Evolutionary conservation across 805 yeast genomes (phyloP).

Genomic region (Lipomyces lipofer): DNA sequence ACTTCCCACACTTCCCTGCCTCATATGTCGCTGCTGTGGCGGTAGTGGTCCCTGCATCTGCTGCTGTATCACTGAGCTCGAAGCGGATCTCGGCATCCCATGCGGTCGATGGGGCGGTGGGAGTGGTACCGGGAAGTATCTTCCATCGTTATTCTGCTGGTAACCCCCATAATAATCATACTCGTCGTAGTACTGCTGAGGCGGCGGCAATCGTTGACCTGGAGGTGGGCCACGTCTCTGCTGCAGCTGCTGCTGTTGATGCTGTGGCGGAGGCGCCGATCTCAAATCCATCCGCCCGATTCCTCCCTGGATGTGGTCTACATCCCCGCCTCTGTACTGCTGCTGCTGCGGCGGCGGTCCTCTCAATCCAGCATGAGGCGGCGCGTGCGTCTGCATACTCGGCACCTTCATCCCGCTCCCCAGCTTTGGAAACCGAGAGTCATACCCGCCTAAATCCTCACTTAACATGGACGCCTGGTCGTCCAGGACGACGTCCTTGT

Average conservation of each 20-base stretch:
- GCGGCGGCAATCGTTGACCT: neutral
- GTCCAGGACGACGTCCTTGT: constrained; percentile 17
- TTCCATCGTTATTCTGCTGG: neutral
- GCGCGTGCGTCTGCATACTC: constrained; percentile 15
- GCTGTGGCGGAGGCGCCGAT: neutral
- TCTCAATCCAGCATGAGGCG: neutral
- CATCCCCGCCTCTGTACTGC: constrained; percentile 4
- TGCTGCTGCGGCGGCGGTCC: constrained; percentile 14
- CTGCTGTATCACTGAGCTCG: neutral
- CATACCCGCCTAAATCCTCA: constrained; percentile 22
- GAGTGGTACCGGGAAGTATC: neutral
- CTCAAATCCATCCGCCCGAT: constrained; percentile 13
- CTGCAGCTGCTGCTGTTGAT: constrained; percentile 4
- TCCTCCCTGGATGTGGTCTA: constrained; percentile 7
- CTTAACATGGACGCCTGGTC: constrained; percentile 21
- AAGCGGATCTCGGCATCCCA: constrained; percentile 6
- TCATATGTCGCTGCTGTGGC: too few species aligned
- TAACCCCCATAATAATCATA: neutral
- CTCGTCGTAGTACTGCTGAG: constrained; percentile 3
- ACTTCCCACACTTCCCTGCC: too few species aligned
- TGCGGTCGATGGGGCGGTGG: neutral
- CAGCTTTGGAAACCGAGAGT: constrained; percentile 24
- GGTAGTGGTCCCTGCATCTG: too few species aligned
- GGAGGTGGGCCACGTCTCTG: constrained; percentile 6
- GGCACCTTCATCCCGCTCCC: constrained; percentile 15